These are phyloP conservation scores for Clavispora vitiphila DNA, from an alignment of 805 yeast species.

Conservation along the genomic window DNA sequence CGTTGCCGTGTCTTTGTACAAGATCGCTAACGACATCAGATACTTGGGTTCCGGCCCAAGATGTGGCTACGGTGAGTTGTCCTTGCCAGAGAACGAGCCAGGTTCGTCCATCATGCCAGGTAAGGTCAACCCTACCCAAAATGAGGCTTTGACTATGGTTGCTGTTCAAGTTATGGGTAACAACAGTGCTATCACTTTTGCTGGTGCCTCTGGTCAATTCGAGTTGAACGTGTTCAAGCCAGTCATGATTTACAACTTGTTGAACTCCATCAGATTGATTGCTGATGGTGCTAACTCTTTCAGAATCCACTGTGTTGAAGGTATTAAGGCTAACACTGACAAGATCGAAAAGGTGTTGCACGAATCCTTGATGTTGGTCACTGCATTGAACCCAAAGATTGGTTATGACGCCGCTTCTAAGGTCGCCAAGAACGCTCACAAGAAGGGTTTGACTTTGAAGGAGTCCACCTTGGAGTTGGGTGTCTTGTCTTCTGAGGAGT, in stretches of 20 bases:
- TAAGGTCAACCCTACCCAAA: constrained; percentile 98
- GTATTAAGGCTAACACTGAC: constrained; percentile 82
- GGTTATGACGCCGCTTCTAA: constrained; percentile 97
- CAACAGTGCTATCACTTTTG: constrained; percentile 89
- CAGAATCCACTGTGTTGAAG: constrained; percentile 93
- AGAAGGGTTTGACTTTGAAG: constrained; percentile 93
- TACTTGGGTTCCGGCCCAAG: constrained; percentile 99
- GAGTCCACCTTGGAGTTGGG: constrained; percentile 91
- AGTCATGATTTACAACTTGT: constrained; percentile 84
- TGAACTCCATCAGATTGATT: constrained; percentile 79
- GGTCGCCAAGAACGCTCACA: constrained; percentile 98
- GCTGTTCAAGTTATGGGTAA: constrained; percentile 97
- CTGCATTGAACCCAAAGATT: constrained; percentile 97
- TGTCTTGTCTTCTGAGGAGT: constrained; percentile 77
- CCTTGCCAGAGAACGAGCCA: constrained; percentile 97
- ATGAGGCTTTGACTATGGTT: constrained; percentile 98
- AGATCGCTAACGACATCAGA: constrained; percentile 97
- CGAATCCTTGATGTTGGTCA: constrained; percentile 96
- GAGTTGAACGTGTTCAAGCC: constrained; percentile 99
- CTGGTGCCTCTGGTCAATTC: constrained; percentile 98
- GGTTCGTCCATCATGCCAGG: constrained; percentile 99
- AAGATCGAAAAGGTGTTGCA: constrained; percentile 83
- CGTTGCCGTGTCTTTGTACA: constrained; percentile 86
- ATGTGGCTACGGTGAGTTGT: constrained; percentile 96
- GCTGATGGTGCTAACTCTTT: constrained; percentile 89